Percentiles rank a stretch among this genome's conserved stretches.
These are phyloP conservation scores for Sarcomyxa edulis DNA, from an alignment of 768 basidiomycete genomes.

Conservation along the genomic window DNA sequence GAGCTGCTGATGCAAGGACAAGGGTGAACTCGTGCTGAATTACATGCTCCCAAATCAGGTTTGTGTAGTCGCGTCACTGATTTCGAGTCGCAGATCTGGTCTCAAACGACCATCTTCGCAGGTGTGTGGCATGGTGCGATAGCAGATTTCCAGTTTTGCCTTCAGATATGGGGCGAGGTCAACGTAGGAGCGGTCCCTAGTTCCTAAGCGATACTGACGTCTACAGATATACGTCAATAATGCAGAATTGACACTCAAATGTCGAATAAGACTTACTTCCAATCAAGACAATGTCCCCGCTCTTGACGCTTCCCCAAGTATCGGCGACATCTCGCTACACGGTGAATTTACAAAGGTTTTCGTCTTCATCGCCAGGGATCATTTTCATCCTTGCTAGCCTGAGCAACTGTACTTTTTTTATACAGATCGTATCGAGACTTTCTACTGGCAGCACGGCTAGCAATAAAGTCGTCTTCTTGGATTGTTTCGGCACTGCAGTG, in stretches of 20 bases:
- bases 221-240: constrained; percentile 24
- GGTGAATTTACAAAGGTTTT: constrained; percentile 63
- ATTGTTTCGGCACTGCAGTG: constrained; percentile 27
- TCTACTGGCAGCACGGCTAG: constrained; percentile 72
- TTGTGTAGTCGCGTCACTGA: constrained; percentile 63
- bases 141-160: constrained; percentile 63
- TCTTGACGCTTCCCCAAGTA: constrained; percentile 59
- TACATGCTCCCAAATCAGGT: too few species aligned
- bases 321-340: constrained; percentile 78
- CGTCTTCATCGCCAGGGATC: constrained; percentile 69
- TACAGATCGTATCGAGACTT: constrained; percentile 60
- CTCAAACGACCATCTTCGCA: constrained; percentile 55
- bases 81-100: constrained; percentile 69
- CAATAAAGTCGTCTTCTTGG: constrained; percentile 50
- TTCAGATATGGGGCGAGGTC: constrained; percentile 64
- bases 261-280: constrained; percentile 44
- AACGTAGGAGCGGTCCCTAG: constrained; percentile 35
- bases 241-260: constrained; percentile 4
- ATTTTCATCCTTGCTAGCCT: too few species aligned
- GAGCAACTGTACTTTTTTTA: constrained; percentile 63
- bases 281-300: constrained; percentile 67
- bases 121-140: constrained; percentile 66
- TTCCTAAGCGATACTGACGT: constrained; percentile 46
- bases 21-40: too few species aligned
- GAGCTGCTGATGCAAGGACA: too few species aligned